Evolutionary conservation across 176 grass and related monocot genomes (phyloP), one percentile per base, ranked within the genome.

Genomic region (Carex cristatella): DNA sequence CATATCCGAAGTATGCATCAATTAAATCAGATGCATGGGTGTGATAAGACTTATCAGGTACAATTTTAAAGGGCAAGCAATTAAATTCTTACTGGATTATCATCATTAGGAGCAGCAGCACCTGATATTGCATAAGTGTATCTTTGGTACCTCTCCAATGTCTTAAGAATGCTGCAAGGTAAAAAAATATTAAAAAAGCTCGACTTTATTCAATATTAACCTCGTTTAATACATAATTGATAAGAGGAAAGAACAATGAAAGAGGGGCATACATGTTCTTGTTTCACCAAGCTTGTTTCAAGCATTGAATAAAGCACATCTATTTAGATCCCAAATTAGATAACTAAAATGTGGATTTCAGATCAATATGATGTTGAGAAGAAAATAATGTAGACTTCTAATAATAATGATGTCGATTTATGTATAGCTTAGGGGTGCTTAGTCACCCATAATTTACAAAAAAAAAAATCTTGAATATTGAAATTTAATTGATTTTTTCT

Each of bases 81-180:
- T 16, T 33, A 57, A 13, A 56, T 81, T 78, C 84, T 53, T 53
- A 98, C 96, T 86, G 91, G 80, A 83, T 86, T 89, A 63, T 88
- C 85, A 88, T 91, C 87, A 0, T 56, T 86, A 63, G 84, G 84
- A 48, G 55, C 88, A 11, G 13, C 70, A 38, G 88, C 82, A 88
- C 89, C 84, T 79, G 90, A 87, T 28, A 91, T 83, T 81, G 85
- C 78, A 75, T 86, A 92, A 76, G 80, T 92, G 84, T 79, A 69
- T 77, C 87, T 91, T 56, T 93, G 87, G 78, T 98, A 95, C 67
- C 83, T 92, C 65, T 95, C 96, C 59, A 98, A 69, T 68, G 88
- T 93, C 80, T 92, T 94, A 69, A 89, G 78, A 44, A 98, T 88
- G 81, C 96, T 98, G 35, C 55, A 35, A 58, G 66, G 49, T 58